Conservation (phyloP, 1,284 basidiomycete genomes). For the Trichosporon sp. region DNA sequence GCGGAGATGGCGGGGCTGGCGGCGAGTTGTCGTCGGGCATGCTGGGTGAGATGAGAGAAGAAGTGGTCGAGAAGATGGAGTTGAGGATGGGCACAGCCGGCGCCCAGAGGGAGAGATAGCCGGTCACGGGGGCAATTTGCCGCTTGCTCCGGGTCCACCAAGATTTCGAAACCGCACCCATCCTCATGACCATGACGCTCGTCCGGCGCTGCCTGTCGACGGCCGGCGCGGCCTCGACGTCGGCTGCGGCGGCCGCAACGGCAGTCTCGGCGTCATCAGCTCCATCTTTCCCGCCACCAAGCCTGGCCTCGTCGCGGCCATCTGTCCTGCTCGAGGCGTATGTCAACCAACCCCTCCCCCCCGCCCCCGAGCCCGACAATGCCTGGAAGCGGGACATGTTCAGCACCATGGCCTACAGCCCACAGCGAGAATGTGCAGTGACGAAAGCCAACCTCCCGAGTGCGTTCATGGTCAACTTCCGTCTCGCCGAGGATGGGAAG, state of each 20-base stretch:
- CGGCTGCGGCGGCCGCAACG: neutral
- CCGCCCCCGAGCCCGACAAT: neutral
- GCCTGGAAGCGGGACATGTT: constrained; percentile 2
- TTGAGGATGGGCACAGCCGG: neutral
- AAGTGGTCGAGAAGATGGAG: neutral
- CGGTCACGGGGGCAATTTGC: constrained; percentile 9
- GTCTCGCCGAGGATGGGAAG: neutral
- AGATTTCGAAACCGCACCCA: constrained; percentile 5
- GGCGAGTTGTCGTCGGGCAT: constrained; percentile 48
- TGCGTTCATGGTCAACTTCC: constrained; percentile 19
- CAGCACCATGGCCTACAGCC: neutral
- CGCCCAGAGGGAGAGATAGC: neutral
- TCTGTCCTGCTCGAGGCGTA: constrained; percentile 1
- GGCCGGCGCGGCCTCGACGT: neutral
- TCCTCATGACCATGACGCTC: no score
- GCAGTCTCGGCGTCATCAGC: neutral
- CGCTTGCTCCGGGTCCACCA: neutral
- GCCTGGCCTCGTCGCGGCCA: neutral
- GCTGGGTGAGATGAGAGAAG: constrained; percentile 32
- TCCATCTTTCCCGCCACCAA: neutral
- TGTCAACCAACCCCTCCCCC: neutral
- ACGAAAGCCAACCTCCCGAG: neutral
- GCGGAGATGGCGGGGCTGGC: constrained; percentile 39
- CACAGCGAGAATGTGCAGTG: neutral
- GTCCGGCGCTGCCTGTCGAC: neutral